Conservation (phyloP, 1,284 basidiomycete genomes). For the Puccinia novopanici region DNA sequence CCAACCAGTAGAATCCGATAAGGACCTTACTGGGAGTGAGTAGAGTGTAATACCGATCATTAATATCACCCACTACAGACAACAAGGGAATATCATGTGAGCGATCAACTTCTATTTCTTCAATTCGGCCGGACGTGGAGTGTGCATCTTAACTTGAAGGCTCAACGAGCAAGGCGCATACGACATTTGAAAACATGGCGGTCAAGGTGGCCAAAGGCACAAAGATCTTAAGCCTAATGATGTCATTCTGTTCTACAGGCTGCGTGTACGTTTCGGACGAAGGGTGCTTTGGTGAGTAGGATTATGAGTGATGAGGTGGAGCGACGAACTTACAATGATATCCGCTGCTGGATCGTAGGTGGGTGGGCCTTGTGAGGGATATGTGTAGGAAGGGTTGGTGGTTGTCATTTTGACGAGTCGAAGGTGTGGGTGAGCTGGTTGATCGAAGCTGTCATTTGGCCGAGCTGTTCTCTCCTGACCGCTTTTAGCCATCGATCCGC, state of each 20-base stretch:
- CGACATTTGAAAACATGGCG: slow-evolving; percentile 43
- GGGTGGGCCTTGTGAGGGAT: neutral
- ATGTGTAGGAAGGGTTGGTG: slow-evolving; percentile 4
- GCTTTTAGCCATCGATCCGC: slow-evolving; percentile 7
- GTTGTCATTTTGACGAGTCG: neutral
- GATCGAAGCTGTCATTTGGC: neutral
- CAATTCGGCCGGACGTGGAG: neutral
- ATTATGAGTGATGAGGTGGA: neutral
- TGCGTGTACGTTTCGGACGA: neutral
- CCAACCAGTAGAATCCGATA: slow-evolving; percentile 42
- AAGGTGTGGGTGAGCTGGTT: neutral
- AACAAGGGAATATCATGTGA: neutral
- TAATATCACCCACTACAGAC: slow-evolving; percentile 45
- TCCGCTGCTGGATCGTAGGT: slow-evolving; percentile 41
- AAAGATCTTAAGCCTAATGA: slow-evolving; percentile 50
- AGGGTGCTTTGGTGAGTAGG: neutral
- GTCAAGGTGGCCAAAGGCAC: slow-evolving; percentile 47
- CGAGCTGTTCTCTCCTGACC: neutral
- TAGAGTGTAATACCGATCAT: slow-evolving; percentile 48
- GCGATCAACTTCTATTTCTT: neutral
- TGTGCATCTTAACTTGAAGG: slow-evolving; percentile 36
- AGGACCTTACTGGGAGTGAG: slow-evolving; percentile 46
- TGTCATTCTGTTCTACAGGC: slow-evolving; percentile 49
- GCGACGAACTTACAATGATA: slow-evolving; percentile 34
- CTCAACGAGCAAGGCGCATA: slow-evolving; percentile 45